These are phyloP conservation scores for Chrysosporium keratinophilum DNA, from an alignment of 2,329 filamentous ascomycete species.

Conservation along the genomic window DNA sequence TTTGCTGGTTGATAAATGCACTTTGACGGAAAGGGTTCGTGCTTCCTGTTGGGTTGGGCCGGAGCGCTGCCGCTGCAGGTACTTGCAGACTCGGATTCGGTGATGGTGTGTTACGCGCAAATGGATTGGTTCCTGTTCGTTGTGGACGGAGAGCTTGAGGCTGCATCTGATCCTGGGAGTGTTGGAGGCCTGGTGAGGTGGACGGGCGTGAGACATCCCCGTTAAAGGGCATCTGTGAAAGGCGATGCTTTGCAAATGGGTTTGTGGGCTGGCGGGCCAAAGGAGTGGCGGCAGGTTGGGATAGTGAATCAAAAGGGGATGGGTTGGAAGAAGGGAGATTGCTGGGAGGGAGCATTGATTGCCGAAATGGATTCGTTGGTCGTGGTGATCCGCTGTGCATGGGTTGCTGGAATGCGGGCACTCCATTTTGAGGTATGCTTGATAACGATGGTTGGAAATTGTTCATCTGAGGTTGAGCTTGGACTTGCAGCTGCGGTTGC, in stretches of 20 bases:
- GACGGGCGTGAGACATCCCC: constrained; percentile 2
- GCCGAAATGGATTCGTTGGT: constrained; percentile 84
- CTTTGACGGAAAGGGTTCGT: constrained; percentile 94
- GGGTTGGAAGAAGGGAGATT: constrained; percentile 34
- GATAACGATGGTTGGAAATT: constrained; percentile 34
- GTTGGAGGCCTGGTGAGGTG: constrained; percentile 8
- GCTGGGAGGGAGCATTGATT: constrained; percentile 63
- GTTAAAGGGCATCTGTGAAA: constrained; percentile 18
- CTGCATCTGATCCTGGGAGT: constrained; percentile 28
- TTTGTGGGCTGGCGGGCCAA: constrained; percentile 63
- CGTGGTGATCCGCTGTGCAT: constrained; percentile 36
- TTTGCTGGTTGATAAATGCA: constrained; percentile 78
- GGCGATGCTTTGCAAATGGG: constrained; percentile 62
- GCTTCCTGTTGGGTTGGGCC: constrained; percentile 69
- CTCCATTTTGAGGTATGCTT: constrained; percentile 42
- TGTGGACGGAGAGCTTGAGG: constrained; percentile 43
- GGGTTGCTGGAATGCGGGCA: constrained; percentile 38
- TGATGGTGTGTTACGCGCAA: constrained; percentile 47
- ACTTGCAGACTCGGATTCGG: constrained; percentile 28
- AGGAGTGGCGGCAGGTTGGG: constrained; percentile 36
- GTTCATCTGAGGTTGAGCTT: constrained; percentile 27
- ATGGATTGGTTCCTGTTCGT: constrained; percentile 62
- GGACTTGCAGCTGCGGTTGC: constrained; percentile 26
- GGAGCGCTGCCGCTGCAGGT: constrained; percentile 41
- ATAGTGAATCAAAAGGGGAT: constrained; percentile 29